A percentile compares a stretch with the other conserved stretches of the same genome.
phyloP scores from a whole-genome alignment of 2,329 filamentous ascomycete genomes.

The Colletotrichum somersetense region DNA sequence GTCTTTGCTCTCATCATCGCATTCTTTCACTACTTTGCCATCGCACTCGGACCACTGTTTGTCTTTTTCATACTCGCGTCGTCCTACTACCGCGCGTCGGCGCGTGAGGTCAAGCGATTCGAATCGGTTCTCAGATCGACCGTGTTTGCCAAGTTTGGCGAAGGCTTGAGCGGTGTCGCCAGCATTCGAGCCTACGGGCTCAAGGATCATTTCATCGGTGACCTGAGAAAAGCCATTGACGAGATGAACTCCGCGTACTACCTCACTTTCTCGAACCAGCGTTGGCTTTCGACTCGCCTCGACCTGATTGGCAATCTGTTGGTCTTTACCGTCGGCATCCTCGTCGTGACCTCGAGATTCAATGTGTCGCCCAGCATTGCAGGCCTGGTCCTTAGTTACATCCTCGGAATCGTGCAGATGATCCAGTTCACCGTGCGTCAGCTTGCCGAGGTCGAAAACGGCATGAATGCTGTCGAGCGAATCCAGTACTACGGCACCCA shows the following conservation, averaged over 20 bases:
- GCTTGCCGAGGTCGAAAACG: conserved; percentile 95
- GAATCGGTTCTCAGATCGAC: conserved; percentile 88
- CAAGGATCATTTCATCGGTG: conserved; percentile 77
- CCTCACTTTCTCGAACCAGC: conserved; percentile 93
- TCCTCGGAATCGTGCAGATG: conserved; percentile 93
- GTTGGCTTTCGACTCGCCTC: conserved; percentile 89
- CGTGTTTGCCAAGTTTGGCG: conserved; percentile 92
- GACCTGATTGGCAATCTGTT: conserved; percentile 87
- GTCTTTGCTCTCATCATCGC: conserved; percentile 93
- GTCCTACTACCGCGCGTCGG: conserved; percentile 89
- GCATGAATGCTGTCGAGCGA: conserved; percentile 96
- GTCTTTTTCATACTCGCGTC: conserved; percentile 85
- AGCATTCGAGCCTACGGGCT: conserved; percentile 92
- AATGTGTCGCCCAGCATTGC: conserved; percentile 85
- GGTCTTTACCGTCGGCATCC: conserved; percentile 88
- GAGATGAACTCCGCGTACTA: conserved; percentile 96
- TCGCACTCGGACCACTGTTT: conserved; percentile 74
- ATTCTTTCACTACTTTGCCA: conserved; percentile 91
- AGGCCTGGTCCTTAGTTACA: conserved; percentile 92
- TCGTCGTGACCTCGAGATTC: conserved; percentile 93
- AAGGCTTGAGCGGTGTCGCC: conserved; percentile 85
- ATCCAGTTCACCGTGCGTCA: conserved; percentile 96
- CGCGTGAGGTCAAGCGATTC: conserved; percentile 93
- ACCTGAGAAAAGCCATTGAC: conserved; percentile 81
- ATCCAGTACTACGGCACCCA: conserved; percentile 89